Conservation (phyloP, 345 rosid genomes). For the Pistacia atlantica region DNA sequence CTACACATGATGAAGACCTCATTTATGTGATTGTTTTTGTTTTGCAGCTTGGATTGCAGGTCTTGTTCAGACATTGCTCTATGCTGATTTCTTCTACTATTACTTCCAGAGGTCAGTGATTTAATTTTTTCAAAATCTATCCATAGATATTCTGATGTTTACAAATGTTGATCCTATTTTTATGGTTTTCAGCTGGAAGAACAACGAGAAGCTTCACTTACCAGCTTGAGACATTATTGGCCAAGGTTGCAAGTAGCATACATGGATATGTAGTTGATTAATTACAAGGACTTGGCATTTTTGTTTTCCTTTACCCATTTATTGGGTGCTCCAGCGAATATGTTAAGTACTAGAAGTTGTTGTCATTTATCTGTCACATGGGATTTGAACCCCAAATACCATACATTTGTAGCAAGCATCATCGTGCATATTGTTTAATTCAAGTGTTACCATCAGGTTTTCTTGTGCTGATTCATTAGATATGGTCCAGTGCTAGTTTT, state of each 20-base stretch:
- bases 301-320: background rate
- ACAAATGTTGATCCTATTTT: background rate
- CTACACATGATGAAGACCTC: background rate
- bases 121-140: background rate
- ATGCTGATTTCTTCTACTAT: conserved; percentile 83
- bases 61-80: conserved; percentile 69
- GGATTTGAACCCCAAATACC: conserved; percentile 17
- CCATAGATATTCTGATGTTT: background rate
- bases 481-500: background rate
- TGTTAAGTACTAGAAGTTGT: background rate
- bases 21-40: background rate
- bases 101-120: conserved; percentile 62
- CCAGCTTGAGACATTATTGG: conserved; percentile 54
- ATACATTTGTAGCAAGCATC: background rate
- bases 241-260: conserved; percentile 10
- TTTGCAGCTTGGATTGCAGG: conserved; percentile 77
- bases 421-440: background rate
- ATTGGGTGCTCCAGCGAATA: background rate
- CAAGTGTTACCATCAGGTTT: background rate
- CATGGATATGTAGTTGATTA: background rate
- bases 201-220: conserved; percentile 77
- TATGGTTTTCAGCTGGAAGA: conserved; percentile 73
- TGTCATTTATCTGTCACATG: background rate
- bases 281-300: background rate
- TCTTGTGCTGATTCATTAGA: background rate